These are phyloP conservation scores for Elsinoe perseae DNA, from an alignment of 2,329 filamentous ascomycete genomes.

Conservation along the genomic window DNA sequence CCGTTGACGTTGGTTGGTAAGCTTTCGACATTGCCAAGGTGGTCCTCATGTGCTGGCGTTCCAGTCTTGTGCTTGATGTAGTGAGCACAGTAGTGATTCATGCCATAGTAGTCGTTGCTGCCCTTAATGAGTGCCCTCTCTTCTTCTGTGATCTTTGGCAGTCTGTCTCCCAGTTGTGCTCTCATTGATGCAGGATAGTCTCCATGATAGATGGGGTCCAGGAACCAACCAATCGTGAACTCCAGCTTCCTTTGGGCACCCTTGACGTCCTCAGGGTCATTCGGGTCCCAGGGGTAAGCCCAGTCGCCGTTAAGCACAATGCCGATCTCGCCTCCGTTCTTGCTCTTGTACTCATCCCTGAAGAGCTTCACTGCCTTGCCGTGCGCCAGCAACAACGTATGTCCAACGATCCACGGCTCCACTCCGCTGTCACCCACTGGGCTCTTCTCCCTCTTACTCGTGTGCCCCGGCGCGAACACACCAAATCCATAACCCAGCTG, in stretches of 20 bases:
- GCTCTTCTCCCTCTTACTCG: slow-evolving; percentile 65
- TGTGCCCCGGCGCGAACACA: slow-evolving; percentile 73
- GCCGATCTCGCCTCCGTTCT: slow-evolving; percentile 67
- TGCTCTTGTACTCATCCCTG: slow-evolving; percentile 70
- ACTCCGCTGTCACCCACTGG: slow-evolving; percentile 63
- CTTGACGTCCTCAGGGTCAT: slow-evolving; percentile 65
- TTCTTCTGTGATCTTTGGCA: slow-evolving; percentile 66
- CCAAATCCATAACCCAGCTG: slow-evolving; percentile 74
- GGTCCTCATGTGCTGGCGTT: slow-evolving; percentile 56
- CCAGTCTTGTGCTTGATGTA: slow-evolving; percentile 68
- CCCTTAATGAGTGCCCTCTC: slow-evolving; percentile 68
- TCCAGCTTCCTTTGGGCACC: slow-evolving; percentile 75
- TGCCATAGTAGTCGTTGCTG: slow-evolving; percentile 85
- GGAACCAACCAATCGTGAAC: slow-evolving; percentile 83
- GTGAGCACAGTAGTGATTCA: slow-evolving; percentile 82
- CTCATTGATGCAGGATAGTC: slow-evolving; percentile 78
- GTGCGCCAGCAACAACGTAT: slow-evolving; percentile 73
- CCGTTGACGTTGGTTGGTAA: slow-evolving; percentile 44
- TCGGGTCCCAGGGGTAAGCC: slow-evolving; percentile 68
- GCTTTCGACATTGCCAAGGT: slow-evolving; percentile 66
- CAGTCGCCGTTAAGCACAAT: slow-evolving; percentile 83
- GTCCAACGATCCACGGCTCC: slow-evolving; percentile 77
- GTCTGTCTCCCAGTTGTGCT: slow-evolving; percentile 67
- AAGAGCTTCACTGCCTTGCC: slow-evolving; percentile 74
- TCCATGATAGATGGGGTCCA: slow-evolving; percentile 77